Base-by-base conservation (phyloP, 257 asterid genomes). In the Knoxia roxburghii region DNA sequence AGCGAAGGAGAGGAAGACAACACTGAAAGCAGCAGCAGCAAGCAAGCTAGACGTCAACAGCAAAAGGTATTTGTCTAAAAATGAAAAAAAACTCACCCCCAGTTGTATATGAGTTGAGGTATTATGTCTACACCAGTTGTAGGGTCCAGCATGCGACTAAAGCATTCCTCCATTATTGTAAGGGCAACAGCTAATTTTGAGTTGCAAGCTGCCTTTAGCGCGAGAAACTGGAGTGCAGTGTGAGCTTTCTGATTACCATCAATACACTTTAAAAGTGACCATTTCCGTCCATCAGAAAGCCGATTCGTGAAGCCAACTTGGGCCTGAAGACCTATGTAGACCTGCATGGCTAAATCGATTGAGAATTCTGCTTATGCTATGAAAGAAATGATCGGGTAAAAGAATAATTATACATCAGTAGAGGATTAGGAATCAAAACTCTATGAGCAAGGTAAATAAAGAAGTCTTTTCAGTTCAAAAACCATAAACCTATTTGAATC, bases 111-210 rank as follows among this genome's bases (percentile, higher is more conserved):
- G 55, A 91, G 90, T 80, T 91, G 98, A 69, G 98, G 96, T 67
- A 91, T 85, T 96, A 91, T 85, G 82, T 89, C 89, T 61, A 91
- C 83, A 74, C 96, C 98, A 46, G 98, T 87, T 73, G 88, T 89
- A 54, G 75, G 77, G 75, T 91, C 98, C 73, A 89, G 87, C 98
- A 89, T 91, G 6, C 95, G 94, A 52, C 87, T 89, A 81, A 91
- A 91, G 79, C 98, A 89, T 70, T 91, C 96, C 82, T 91, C 95
- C 90, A 91, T 81, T 40, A 91, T 85, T 14, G 96, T 89, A 80
- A 91, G 88, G 53, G 98, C 94, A 83, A 89, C 96, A 63, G 98
- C 95, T 73, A 91, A 77, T 74, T 91, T 91, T 39, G 98, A 84
- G 79, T 89, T 89, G 88, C 98, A 91, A 73, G 89, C 98, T 69